Evolutionary conservation across 129 eudicot species (phyloP).

Genomic region (Artemisia tridentata): DNA sequence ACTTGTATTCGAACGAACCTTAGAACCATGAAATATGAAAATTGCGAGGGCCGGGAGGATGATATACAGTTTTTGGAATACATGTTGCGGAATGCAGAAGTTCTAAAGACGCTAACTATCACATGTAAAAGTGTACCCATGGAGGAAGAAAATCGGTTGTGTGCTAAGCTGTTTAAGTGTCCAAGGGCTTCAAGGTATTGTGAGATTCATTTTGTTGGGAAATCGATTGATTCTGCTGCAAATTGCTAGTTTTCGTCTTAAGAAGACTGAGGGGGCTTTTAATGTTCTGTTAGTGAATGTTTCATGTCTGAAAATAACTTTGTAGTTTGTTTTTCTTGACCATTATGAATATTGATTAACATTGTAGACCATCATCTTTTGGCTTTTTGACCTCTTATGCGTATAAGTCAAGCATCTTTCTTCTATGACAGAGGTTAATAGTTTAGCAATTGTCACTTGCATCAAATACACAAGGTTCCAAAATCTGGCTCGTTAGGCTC

Average conservation of each 20-base stretch:
- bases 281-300: no score
- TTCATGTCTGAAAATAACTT: no score
- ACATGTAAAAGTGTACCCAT: background rate
- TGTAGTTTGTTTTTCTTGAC: accelerated
- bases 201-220: background rate
- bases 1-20: slow-evolving; percentile 15
- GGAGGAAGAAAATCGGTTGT: background rate
- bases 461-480: no score
- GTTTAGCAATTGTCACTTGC: no score
- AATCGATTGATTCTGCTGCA: background rate
- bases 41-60: background rate
- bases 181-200: slow-evolving; percentile 14
- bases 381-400: no score
- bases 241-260: background rate
- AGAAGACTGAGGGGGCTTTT: no score
- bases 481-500: no score
- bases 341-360: no score
- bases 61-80: slow-evolving; percentile 1
- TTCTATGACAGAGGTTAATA: no score
- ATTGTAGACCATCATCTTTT: no score
- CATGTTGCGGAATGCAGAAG: slow-evolving; percentile 13
- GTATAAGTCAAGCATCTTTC: no score
- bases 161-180: background rate
- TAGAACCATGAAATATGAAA: background rate
- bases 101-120: slow-evolving; percentile 5